phyloP scores from a whole-genome alignment of 495 filamentous ascomycete species.

The Rostrohypoxylon terebratum region DNA sequence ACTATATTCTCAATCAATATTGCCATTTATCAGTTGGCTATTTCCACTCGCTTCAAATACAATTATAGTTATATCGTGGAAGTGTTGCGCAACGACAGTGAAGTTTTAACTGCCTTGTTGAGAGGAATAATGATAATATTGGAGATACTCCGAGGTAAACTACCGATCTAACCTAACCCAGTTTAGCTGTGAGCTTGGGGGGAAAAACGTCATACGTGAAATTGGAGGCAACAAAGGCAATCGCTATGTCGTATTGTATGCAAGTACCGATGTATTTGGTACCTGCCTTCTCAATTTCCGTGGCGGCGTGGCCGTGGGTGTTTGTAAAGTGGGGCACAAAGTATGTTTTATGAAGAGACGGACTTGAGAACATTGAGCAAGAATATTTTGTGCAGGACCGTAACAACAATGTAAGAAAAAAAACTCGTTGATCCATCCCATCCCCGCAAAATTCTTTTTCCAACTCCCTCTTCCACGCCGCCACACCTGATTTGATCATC shows the following conservation, averaged over 20 bases:
- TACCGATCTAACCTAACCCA: not conserved
- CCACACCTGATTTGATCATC: conserved; percentile 44
- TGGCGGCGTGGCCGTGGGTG: too few relatives aligned
- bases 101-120: not conserved
- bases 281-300: conserved; percentile 3
- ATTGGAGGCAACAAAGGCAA: not conserved
- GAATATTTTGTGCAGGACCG: not conserved
- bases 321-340: not conserved
- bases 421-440: conserved; percentile 16
- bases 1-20: not conserved
- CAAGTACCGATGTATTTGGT: not conserved
- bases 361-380: not conserved
- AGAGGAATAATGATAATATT: not conserved
- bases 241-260: not conserved
- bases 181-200: not conserved
- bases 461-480: conserved; percentile 43
- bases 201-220: not conserved
- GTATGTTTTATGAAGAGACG: not conserved
- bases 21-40: not conserved
- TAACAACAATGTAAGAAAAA: conserved; percentile 15
- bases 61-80: not conserved
- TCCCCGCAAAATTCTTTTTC: conserved; percentile 53
- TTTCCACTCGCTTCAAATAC: too few relatives aligned
- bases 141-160: not conserved
- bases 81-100: not conserved